Base-by-base conservation (phyloP, 2,329 filamentous ascomycete genomes). In the Calycina marina region DNA sequence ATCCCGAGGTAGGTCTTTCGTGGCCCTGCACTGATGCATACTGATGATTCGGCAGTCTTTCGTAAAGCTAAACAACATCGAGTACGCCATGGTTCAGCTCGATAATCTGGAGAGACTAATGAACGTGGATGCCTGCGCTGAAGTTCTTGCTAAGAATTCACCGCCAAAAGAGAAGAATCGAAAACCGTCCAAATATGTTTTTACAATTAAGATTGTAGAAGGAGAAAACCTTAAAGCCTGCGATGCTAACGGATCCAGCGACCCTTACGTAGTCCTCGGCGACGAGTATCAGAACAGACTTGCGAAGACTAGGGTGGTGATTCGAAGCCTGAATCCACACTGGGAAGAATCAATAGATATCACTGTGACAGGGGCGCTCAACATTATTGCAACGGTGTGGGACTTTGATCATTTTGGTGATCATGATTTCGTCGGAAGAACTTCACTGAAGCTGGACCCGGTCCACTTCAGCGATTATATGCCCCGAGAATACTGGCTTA, bases 301-400 rank as follows among this genome's bases (percentile, higher is more conserved):
- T 32, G 80, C 85, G 42, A 96, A 96, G 60, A 96, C 88, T 13
- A 76, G 88, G 42, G 84, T 93, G 42, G 78, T 98, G 31, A 85
- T 88, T 56, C 75, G 76, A 46, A 93, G 76, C 45, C 67, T 98
- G 27, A 96, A 92, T 52, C 90, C 90, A 16, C 77, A 88, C 13
- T 98, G 90, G 88, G 90, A 98, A 47, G 90, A 96, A 60, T 84
- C 85, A 1, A 80, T 96, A 30, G 90, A 98, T 51, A 93, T 98
- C 42, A 90, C 85, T 13, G 93, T 93, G 1, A 78, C 81, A 41
- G 84, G 86, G 0, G 75, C 90, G 8, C 68, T 98, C 36, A 94
- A 96, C 47, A 74, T 98, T 44, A 92, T 96, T 49, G 86, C 88
- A 18, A 98, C 90, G 1, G 80, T 96, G 25, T 98, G 90, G 90